Evolutionary conservation across 306 rosid species (phyloP), one percentile per base, ranked within the genome.

Genomic region (Prunus mira): DNA sequence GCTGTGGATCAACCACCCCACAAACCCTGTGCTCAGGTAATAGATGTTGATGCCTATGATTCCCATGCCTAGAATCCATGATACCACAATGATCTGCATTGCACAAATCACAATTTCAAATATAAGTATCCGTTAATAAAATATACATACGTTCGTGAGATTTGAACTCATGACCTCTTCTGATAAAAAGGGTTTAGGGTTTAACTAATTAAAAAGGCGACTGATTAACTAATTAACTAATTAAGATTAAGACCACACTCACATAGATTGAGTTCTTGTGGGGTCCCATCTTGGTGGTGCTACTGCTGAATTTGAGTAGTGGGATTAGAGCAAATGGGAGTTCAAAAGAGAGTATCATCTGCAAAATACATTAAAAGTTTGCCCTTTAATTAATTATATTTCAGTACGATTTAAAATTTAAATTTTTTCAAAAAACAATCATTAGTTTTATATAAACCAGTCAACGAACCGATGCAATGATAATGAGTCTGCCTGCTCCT

Each of bases 301-400:
- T 88, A 63, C 93, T 86, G 75, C 98, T 94, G 75, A 94, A 94
- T 72, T 92, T 94, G 25, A 94, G 97, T 14, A 92, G 97, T 27
- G 98, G 93, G 75, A 92, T 92, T 27, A 95, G 82, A 69, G 97
- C 96, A 67, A 95, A 94, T 61, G 97, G 97, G 41, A 92, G 93
- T 68, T 91, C 96, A 76, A 94, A 94, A 19, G 97, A 86, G 78
- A 94, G 97, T 69, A 94, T 87, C 97, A 91, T 94, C 98, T 94
- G 93, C 70, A 81, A 58, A 80, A 63, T 7, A 51, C 28, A 68
- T 61, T 1, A 58, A 10, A 47, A 22, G 1, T 17, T 58, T 38
- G 22, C 34, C 34, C 63, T 5, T 30, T 27, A 49, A 6, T 52
- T 34, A 60, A 25, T 54, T 70, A 46, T 15, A 47, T 2, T 22